Evolutionary conservation across 371 early-diverging fungal species (phyloP).

Genomic region (Mucor irregularis): DNA sequence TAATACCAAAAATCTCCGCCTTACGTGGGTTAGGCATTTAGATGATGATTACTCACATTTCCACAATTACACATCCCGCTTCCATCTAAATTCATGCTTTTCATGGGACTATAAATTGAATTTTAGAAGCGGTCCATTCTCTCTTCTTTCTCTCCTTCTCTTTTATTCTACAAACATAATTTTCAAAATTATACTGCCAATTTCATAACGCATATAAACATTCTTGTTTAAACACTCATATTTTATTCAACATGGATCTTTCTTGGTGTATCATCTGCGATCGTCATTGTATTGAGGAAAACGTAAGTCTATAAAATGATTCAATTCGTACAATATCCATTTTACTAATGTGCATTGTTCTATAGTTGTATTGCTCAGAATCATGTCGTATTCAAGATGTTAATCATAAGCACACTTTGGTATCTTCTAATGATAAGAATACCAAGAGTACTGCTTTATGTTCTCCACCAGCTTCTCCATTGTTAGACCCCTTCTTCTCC

Average conservation of each 20-base stretch:
- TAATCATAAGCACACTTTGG: conserved; percentile 5
- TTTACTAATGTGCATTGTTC: background rate
- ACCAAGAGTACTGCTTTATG: background rate
- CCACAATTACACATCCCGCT: background rate
- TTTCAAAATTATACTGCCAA: background rate
- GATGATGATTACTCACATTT: conserved; percentile 2
- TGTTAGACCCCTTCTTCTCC: conserved; percentile 28
- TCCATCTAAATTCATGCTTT: background rate
- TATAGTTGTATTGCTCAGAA: conserved; percentile 32
- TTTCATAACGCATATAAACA: background rate
- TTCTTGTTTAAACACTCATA: background rate
- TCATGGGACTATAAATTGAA: background rate
- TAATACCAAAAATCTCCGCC: conserved; percentile 5
- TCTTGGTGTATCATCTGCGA: conserved; percentile 45
- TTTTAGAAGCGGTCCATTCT: no score
- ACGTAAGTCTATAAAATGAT: conserved; percentile 14
- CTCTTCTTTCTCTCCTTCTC: background rate
- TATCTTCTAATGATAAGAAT: background rate
- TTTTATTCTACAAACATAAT: background rate
- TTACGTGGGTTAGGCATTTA: background rate
- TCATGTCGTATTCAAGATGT: conserved; percentile 25
- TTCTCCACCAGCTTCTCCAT: conserved; percentile 26
- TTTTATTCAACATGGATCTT: conserved; percentile 28
- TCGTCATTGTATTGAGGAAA: conserved; percentile 31
- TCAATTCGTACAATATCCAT: background rate